Evolutionary conservation across 345 rosid species (phyloP).

Genomic region (Kandelia obovata): DNA sequence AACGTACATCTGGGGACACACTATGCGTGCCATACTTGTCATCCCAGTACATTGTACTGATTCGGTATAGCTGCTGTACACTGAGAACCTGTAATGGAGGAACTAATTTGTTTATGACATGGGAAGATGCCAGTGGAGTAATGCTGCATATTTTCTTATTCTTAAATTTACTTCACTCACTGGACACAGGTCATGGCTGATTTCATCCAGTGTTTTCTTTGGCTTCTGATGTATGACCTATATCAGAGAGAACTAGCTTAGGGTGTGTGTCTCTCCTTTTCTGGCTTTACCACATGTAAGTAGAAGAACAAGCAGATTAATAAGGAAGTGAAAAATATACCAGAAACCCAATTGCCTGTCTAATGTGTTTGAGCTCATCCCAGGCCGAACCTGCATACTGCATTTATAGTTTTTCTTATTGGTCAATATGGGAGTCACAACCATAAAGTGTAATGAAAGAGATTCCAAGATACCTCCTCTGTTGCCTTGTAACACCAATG

Average conservation of each 20-base stretch:
- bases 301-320: constrained; percentile 5
- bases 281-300: constrained; percentile 6
- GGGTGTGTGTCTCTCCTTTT: not conserved
- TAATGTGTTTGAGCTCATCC: constrained; percentile 92
- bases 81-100: constrained; percentile 60
- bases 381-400: constrained; percentile 94
- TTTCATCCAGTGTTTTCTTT: constrained; percentile 83
- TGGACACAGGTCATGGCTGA: constrained; percentile 87
- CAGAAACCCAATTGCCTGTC: constrained; percentile 94
- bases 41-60: constrained; percentile 95
- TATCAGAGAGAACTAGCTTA: constrained; percentile 12
- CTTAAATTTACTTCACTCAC: constrained; percentile 37
- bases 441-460: constrained; percentile 10
- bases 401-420: constrained; percentile 5
- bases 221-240: constrained; percentile 96
- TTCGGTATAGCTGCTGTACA: constrained; percentile 81
- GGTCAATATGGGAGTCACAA: constrained; percentile 6
- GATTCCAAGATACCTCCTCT: constrained; percentile 57
- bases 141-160: not conserved
- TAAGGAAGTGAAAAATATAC: constrained; percentile 31
- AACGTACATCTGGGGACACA: constrained; percentile 80
- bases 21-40: constrained; percentile 93
- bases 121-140: not conserved
- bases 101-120: not conserved
- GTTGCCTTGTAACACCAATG: constrained; percentile 96